Base-by-base conservation (phyloP, 164 flowering plant genomes). In the Dillenia turbinata region DNA sequence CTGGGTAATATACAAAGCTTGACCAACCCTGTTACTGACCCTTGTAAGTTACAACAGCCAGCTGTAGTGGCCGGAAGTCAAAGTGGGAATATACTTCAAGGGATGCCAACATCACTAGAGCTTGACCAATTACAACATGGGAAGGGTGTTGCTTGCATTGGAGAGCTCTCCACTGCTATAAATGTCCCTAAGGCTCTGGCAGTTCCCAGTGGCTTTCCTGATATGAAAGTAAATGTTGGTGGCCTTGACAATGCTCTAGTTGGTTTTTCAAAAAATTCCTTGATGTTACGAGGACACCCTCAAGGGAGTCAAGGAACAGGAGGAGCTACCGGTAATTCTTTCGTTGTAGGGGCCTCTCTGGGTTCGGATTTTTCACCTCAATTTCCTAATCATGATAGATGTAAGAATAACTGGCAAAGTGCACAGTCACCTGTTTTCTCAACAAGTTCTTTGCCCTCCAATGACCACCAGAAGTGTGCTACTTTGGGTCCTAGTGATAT, bases 31-130 rank as follows among this genome's bases (percentile, higher is more conserved):
- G 52, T 62, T 52, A 68, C 66, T 66, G 78, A 75, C 62, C 59
- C 60, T 49, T 67, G 68, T 17, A 83, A 81, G 64, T 67, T 75
- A 48, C 82, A 75, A 47, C 72, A 72, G 0, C 40, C 40, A 33
- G 62, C 44, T 14, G n/a, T 67, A 44, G 56, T 77, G 54, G 66
- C 82, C n/a, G 82, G 84, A 66, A 80, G 69, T 62, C 84, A 69
- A 52, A 69, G 64, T 65, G 80, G 79, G 10, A 75, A 59, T 65
- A 69, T 80, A 54, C 83, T 82, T 58, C 84, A 78, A 57, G 87
- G 90, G 44, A 76, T 80, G 77, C 90, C 90, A 10, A 71, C 56
- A 33, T 66, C 85, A 2, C 60, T 81, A 43, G 88, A 83, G 44
- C 73, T 80, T 52, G 83, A 83, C 60, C 85, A 79, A 52, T 54